Evolutionary conservation across 495 filamentous ascomycete genomes (phyloP).

Genomic region (Collariella sp.): DNA sequence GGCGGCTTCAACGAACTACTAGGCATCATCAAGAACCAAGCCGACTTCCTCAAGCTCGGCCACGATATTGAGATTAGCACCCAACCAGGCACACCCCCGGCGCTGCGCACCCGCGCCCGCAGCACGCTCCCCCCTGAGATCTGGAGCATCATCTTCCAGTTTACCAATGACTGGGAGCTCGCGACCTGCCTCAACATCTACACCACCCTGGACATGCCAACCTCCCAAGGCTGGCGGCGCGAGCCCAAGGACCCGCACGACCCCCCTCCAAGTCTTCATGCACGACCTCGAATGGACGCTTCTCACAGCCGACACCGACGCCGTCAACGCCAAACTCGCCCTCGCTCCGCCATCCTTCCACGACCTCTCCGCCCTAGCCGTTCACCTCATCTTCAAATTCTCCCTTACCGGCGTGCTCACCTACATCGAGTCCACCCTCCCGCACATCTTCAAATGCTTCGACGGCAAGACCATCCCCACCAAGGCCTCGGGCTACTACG

Average conservation of each 20-base stretch:
- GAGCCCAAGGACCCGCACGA: conserved; percentile 32
- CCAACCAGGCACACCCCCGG: conserved; percentile 24
- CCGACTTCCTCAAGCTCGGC: conserved; percentile 52
- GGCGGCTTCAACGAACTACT: conserved; percentile 56
- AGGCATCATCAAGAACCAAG: conserved; percentile 57
- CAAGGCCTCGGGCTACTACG: conserved; percentile 77
- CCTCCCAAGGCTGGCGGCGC: conserved; percentile 52
- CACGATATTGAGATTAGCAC: conserved; percentile 47
- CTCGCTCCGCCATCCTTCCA: conserved; percentile 57
- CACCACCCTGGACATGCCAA: conserved; percentile 62
- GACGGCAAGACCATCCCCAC: conserved; percentile 74
- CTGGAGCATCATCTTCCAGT: conserved; percentile 80
- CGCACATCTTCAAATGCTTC: conserved; percentile 75
- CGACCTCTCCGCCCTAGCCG: conserved; percentile 68
- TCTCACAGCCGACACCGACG: conserved; percentile 57
- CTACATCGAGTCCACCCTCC: conserved; percentile 68
- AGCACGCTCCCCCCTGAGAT: conserved; percentile 64
- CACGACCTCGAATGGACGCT: conserved; percentile 71
- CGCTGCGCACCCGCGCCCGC: conserved; percentile 22
- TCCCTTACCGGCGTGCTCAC: conserved; percentile 67
- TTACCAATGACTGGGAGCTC: conserved; percentile 81
- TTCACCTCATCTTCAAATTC: conserved; percentile 87
- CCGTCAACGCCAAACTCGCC: conserved; percentile 58
- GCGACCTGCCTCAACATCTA: conserved; percentile 71
- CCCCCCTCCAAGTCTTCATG: conserved; percentile 46